Conservation (phyloP, 1,284 basidiomycete species). For the Macrocybe sp. region DNA sequence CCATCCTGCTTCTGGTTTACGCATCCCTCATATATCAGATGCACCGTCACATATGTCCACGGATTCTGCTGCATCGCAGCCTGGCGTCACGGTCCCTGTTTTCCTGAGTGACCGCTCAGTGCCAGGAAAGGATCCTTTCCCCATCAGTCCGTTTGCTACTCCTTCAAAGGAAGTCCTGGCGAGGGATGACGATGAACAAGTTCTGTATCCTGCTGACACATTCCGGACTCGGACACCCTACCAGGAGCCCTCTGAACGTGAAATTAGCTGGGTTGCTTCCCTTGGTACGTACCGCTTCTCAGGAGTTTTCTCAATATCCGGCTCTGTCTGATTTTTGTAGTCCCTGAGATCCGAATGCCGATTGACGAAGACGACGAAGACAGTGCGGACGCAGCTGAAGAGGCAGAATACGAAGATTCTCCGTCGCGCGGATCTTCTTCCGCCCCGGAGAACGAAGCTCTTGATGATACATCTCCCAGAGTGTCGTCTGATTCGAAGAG, state of each 20-base stretch:
- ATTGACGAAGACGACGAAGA: conserved; percentile 59
- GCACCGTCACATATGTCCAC: conserved; percentile 41
- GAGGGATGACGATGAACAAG: conserved; percentile 59
- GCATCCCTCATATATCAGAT: conserved; percentile 46
- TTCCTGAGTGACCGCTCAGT: conserved; percentile 43
- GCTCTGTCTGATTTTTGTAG: conserved; percentile 23
- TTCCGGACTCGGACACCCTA: conserved; percentile 39
- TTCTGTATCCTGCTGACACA: conserved; percentile 51
- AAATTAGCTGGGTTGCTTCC: conserved; percentile 73
- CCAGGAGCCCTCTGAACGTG: conserved; percentile 47
- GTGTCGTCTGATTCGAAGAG: conserved; percentile 52
- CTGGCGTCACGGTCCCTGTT: conserved; percentile 38
- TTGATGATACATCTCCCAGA: conserved; percentile 44
- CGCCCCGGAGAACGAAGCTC: conserved; percentile 24
- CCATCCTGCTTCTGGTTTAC: conserved; percentile 23
- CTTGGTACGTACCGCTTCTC: conserved; percentile 42
- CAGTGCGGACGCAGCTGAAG: conserved; percentile 41
- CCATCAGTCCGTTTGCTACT: conserved; percentile 68
- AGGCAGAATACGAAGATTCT: conserved; percentile 37
- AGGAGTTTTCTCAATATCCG: neutral
- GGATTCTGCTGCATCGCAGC: conserved; percentile 32
- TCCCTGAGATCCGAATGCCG: conserved; percentile 52
- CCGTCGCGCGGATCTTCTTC: conserved; percentile 37
- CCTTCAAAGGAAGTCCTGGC: conserved; percentile 56
- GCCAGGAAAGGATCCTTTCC: conserved; percentile 52